Base-by-base conservation (phyloP, 2,329 filamentous ascomycete genomes). In the Trichophyton equinum region DNA sequence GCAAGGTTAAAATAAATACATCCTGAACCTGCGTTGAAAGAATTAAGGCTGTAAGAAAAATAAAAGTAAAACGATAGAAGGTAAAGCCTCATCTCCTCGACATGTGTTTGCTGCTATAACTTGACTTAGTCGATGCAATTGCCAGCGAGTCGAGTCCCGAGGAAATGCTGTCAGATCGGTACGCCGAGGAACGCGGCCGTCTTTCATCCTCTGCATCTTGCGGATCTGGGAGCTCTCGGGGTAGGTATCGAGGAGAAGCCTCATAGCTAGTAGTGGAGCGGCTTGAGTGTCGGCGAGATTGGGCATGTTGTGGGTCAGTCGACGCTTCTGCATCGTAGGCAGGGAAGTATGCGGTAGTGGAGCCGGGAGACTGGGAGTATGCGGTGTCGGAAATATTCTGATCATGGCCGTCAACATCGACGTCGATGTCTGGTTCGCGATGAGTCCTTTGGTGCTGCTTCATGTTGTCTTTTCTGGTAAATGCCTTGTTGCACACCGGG, bases 391-490 rank as follows among this genome's bases (percentile, higher is more conserved):
- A 13, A n/a, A 38, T 25, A 18, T 56, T 22, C 15, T 60, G 25
- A 13, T 55, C 25, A 8, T 33, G 22, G 4, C 40, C 15, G 1
- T 62, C 60, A n/a, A 60, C 25, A 30, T 59, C 62, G 1, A 73
- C 71, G 20, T 74, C 69, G 0, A 70, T 72, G 51, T 71, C 59
- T 25, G 62, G 70, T 0, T 69, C 70, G 40, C 73, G 71, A 68
- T 86, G 83, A 0, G 83, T 86, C 40, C 83, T 77, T 49, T 83
- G 82, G 66, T 86, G 83, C 70, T 86, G 83, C 71, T 86, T 85
- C 83, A 86, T 86, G 71, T 86, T 86, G 74, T 86, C 83, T 68
- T 86, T 86, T 64, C 83, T 81, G 11, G 83, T 85, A 68, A 86
- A 86, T 11, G 82, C 83, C 71, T 86, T 86, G 74, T 83, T 82